These are phyloP conservation scores for Mortierella sp. DNA, from an alignment of 371 early-diverging fungal species.

Conservation along the genomic window DNA sequence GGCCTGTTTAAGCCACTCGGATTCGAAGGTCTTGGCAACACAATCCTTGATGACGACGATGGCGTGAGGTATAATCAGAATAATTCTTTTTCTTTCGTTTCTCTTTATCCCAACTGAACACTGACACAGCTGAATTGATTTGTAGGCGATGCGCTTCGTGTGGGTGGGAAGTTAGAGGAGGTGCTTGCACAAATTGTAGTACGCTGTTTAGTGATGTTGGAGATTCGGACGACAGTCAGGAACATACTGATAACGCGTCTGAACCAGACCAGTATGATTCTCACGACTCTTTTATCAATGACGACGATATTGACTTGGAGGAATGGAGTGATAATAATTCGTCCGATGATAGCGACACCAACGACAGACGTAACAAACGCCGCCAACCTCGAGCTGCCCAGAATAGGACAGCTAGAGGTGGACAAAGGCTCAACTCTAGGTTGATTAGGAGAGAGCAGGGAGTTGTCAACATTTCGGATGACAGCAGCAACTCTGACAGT, in stretches of 20 bases:
- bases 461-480: background rate
- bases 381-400: background rate
- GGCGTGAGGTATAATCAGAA: conserved; percentile 43
- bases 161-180: conserved; percentile 49
- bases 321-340: conserved; percentile 13
- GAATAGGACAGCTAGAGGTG: background rate
- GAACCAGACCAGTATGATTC: conserved; percentile 50
- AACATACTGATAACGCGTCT: conserved; percentile 27
- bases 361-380: background rate
- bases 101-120: background rate
- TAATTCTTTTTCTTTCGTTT: background rate
- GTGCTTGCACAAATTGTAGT: conserved; percentile 32
- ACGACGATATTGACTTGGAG: conserved; percentile 13
- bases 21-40: conserved; percentile 21
- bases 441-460: background rate
- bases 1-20: conserved; percentile 31
- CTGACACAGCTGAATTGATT: background rate
- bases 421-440: background rate
- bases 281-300: conserved; percentile 53
- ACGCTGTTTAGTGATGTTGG: conserved; percentile 39
- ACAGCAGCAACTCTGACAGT: background rate
- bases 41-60: conserved; percentile 38
- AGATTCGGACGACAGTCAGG: conserved; percentile 45
- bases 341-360: background rate
- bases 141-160: conserved; percentile 47